Evolutionary conservation across 371 early-diverging fungal genomes (phyloP), one percentile per base, ranked within the genome.

Genomic region (Mucor ambiguus): DNA sequence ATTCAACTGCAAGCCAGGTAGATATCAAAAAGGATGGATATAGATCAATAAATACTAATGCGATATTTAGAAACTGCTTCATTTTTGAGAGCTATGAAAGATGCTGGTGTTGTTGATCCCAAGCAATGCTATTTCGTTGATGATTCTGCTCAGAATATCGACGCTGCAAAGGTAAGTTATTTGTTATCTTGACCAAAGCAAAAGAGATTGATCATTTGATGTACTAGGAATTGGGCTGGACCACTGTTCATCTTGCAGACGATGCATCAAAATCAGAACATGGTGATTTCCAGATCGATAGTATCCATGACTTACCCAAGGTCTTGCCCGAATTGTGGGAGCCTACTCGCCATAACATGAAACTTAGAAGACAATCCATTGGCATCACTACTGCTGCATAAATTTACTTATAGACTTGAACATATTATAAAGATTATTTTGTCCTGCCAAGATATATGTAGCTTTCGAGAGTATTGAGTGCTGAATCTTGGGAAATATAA

Each of bases 1-100:
- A 63, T 94, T 94, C 67, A 74, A 78, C 14, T 95, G 94, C 72
- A 95, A 95, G 64, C 95, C 95, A 52, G 92, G 88, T 70, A 72
- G 54, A 9, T 62, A 14, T 2, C 37, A 37, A 37, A 37, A 37
- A 59, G 20, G 11, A 35, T 52, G 14, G 10, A 20, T 48, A 24
- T 52, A 16, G 16, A 20, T 48, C 9, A 12, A 30, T 60, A 58
- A 3, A 24, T 32, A 20, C 28, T n/a, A 22, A 26, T 48, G 16
- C 10, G 6, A 37, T 14, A 33, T 28, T 29, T 64, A 80, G 81
- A 86, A 54, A 49, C 70, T 2, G 74, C 65, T 8, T 75, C 87
- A 6, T 93, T 85, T 67, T 66, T 81, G 18, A 80, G 80, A 60
- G 93, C 90, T 11, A 90, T 93, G 92, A 62, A 70, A 35, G 89